Evolutionary conservation across 805 yeast species (phyloP).

Genomic region (Starmerella lactis-condensi): DNA sequence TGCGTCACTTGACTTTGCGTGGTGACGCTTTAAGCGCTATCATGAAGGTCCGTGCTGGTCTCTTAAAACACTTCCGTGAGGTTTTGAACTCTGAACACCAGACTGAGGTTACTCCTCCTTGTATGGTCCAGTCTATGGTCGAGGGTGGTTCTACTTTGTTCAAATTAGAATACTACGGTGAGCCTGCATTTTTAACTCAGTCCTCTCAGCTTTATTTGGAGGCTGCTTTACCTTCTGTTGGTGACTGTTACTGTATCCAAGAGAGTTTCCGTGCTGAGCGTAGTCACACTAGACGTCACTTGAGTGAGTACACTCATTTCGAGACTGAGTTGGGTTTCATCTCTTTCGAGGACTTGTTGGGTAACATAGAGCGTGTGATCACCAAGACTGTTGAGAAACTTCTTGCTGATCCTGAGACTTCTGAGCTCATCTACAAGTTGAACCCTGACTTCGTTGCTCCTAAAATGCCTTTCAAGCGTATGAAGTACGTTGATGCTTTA

Average conservation of each 20-base stretch:
- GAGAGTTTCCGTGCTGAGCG: slow-evolving; percentile 99
- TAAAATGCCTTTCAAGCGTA: slow-evolving; percentile 67
- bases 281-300: slow-evolving; percentile 95
- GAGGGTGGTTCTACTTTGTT: slow-evolving; percentile 98
- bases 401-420: slow-evolving; percentile 78
- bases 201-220: slow-evolving; percentile 92
- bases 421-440: slow-evolving; percentile 73
- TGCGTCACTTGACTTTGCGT: slow-evolving; percentile 87
- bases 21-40: slow-evolving; percentile 89
- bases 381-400: slow-evolving; percentile 53
- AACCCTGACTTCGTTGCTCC: slow-evolving; percentile 86
- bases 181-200: slow-evolving; percentile 91
- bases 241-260: slow-evolving; percentile 93
- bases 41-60: slow-evolving; percentile 80
- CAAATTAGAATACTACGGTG: slow-evolving; percentile 85
- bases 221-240: slow-evolving; percentile 87
- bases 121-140: slow-evolving; percentile 99
- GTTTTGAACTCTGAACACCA: slow-evolving; percentile 57
- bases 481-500: slow-evolving; percentile 78
- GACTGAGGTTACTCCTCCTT: slow-evolving; percentile 93
- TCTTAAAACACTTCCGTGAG: slow-evolving; percentile 55
- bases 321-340: slow-evolving; percentile 87
- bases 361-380: slow-evolving; percentile 68
- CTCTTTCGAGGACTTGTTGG: slow-evolving; percentile 66
- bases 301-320: slow-evolving; percentile 90